phyloP scores from a whole-genome alignment of 2,329 filamentous ascomycete genomes.

The Aspergillus tubingensis region DNA sequence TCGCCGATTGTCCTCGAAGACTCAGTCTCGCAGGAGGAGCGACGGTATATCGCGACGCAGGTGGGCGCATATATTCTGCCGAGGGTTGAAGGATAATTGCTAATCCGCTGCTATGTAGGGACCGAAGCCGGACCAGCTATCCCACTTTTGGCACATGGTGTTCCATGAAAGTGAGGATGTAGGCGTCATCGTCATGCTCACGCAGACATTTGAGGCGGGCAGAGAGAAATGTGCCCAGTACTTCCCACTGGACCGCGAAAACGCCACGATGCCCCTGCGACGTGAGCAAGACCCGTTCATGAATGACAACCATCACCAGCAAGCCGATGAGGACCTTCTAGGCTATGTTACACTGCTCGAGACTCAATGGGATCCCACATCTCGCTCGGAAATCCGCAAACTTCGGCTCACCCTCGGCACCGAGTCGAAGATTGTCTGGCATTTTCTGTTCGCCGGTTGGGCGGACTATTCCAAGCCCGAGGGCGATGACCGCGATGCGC shows the following conservation, averaged over 20 bases:
- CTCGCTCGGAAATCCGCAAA: slow-evolving; percentile 71
- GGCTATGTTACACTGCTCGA: slow-evolving; percentile 67
- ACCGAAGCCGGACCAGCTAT: slow-evolving; percentile 72
- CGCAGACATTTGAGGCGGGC: slow-evolving; percentile 76
- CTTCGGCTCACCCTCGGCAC: slow-evolving; percentile 56
- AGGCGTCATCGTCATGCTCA: slow-evolving; percentile 91
- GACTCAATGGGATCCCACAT: slow-evolving; percentile 57
- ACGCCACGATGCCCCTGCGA: slow-evolving; percentile 50
- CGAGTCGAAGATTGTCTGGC: slow-evolving; percentile 70
- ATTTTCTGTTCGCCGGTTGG: slow-evolving; percentile 85
- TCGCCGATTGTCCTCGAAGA: slow-evolving; percentile 66
- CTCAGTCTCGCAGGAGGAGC: slow-evolving; percentile 48
- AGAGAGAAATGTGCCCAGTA: slow-evolving; percentile 88
- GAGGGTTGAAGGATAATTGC: background rate
- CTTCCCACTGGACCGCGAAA: slow-evolving; percentile 65
- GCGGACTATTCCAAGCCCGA: slow-evolving; percentile 84
- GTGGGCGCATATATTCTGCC: slow-evolving; percentile 35
- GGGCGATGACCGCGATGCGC: slow-evolving; percentile 52
- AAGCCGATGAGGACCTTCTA: slow-evolving; percentile 63
- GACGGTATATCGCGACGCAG: slow-evolving; percentile 86
- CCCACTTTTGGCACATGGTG: slow-evolving; percentile 95
- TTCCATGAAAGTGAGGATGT: slow-evolving; percentile 74
- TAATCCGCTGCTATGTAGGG: slow-evolving; percentile 52
- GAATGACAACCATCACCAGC: slow-evolving; percentile 63
- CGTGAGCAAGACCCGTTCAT: slow-evolving; percentile 40